Evolutionary conservation across 106 monocot species (phyloP).

Genomic region (Dioscorea dumetorum): DNA sequence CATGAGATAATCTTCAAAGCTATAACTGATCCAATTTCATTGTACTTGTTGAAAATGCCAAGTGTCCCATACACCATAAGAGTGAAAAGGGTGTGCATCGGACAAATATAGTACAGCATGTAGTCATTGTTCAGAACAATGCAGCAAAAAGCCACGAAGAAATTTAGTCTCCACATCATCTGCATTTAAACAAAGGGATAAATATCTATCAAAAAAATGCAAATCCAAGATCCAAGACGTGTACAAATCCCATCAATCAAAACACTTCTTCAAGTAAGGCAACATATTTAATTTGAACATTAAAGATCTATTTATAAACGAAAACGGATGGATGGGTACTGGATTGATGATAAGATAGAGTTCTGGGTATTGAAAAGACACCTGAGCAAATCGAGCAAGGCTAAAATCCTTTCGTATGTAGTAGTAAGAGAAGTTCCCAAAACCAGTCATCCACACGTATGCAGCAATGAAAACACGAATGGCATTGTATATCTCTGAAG

Average conservation of each 20-base stretch:
- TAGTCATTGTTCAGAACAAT: constrained; percentile 95
- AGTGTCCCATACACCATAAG: constrained; percentile 93
- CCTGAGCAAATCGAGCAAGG: constrained; percentile 86
- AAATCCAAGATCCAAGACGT: no score
- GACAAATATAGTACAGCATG: constrained; percentile 95
- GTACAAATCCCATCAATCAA: no score
- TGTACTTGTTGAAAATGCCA: constrained; percentile 90
- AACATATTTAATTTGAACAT: no score
- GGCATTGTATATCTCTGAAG: constrained; percentile 89
- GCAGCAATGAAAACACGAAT: constrained; percentile 93
- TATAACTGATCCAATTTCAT: constrained; percentile 82
- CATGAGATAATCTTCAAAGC: constrained; percentile 60
- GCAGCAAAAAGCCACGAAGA: constrained; percentile 86
- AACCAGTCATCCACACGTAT: constrained; percentile 99
- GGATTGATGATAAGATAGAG: no score
- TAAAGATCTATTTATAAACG: no score
- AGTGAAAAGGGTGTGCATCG: constrained; percentile 98
- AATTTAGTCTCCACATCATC: constrained; percentile 99
- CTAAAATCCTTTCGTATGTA: constrained; percentile 93
- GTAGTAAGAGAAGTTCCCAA: constrained; percentile 96
- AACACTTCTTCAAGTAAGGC: no score
- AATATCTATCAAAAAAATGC: no score
- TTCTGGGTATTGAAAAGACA: constrained; percentile 4
- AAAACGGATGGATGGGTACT: no score
- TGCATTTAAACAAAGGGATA: constrained; percentile 27